Percentiles rank a stretch among this genome's conserved stretches.
Evolutionary conservation across 805 yeast species (phyloP).

Genomic region (Nakazawaea wickerhamii): DNA sequence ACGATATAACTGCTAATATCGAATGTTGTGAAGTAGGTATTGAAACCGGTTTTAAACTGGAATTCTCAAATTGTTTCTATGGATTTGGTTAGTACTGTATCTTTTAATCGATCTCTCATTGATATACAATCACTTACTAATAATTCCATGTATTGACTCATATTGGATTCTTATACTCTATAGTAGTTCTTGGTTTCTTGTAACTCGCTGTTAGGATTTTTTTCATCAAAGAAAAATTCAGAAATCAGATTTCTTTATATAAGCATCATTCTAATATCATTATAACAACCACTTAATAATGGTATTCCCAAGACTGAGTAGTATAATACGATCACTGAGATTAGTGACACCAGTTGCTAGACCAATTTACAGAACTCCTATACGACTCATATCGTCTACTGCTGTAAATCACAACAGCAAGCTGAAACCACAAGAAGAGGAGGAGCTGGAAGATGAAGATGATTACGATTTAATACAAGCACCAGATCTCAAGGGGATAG

Average conservation of each 20-base stretch:
- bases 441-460: conserved; percentile 18
- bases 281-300: too few species aligned
- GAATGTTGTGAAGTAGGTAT: conserved; percentile 16
- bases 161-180: too few species aligned
- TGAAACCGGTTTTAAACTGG: not conserved
- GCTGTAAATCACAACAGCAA: not conserved
- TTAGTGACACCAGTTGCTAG: too few species aligned
- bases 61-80: conserved; percentile 5
- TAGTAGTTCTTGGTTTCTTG: too few species aligned
- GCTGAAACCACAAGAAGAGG: not conserved
- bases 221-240: too few species aligned
- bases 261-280: too few species aligned
- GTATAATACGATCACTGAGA: too few species aligned
- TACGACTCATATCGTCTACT: too few species aligned
- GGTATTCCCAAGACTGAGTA: too few species aligned
- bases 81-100: not conserved
- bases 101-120: not conserved
- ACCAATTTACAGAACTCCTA: too few species aligned
- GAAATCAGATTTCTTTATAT: too few species aligned
- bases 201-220: not conserved
- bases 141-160: conserved; percentile 5
- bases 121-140: not conserved
- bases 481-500: conserved; percentile 27
- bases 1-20: conserved; percentile 15
- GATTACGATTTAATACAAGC: conserved; percentile 17